Percentiles rank a stretch among this genome's conserved stretches.
Conservation (phyloP, 2,329 filamentous ascomycete genomes). For the Ophiostoma populinum region DNA sequence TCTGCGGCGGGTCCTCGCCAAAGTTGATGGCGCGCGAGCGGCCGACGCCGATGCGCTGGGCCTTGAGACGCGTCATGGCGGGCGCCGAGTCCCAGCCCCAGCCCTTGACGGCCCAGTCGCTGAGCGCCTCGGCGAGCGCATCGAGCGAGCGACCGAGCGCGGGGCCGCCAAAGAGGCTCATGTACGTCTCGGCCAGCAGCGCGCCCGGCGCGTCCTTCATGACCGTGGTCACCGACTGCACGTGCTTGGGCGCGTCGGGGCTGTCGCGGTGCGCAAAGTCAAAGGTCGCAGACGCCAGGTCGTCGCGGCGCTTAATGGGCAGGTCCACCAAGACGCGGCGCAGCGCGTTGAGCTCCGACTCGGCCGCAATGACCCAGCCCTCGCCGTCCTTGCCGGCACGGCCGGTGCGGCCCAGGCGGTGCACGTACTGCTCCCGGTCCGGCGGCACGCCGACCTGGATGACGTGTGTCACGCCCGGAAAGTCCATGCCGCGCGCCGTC, state of each 20-base stretch:
- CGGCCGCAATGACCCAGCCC: slow-evolving; percentile 48
- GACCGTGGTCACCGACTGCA: slow-evolving; percentile 26
- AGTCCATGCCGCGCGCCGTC: slow-evolving; percentile 64
- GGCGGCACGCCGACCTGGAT: slow-evolving; percentile 38
- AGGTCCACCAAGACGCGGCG: slow-evolving; percentile 37
- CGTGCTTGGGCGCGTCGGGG: slow-evolving; percentile 27
- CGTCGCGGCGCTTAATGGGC: slow-evolving; percentile 38
- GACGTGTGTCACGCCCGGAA: slow-evolving; percentile 38
- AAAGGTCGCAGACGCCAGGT: slow-evolving; percentile 32
- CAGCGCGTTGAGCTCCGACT: slow-evolving; percentile 31
- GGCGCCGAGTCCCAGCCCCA: slow-evolving; percentile 37
- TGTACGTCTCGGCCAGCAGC: slow-evolving; percentile 33
- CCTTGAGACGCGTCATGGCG: slow-evolving; percentile 12
- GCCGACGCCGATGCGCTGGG: slow-evolving; percentile 7
- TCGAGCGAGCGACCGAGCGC: slow-evolving; percentile 18
- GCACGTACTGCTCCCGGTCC: slow-evolving; percentile 41
- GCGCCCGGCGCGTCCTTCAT: slow-evolving; percentile 24
- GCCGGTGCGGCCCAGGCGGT: slow-evolving; percentile 50
- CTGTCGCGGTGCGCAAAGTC: slow-evolving; percentile 24
- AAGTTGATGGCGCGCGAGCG: neutral
- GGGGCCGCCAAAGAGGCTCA: slow-evolving; percentile 34
- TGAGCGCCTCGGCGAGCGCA: slow-evolving; percentile 30
- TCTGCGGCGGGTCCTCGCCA: neutral
- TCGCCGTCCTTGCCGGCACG: slow-evolving; percentile 58
- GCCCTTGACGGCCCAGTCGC: slow-evolving; percentile 31